These are phyloP conservation scores for Fraxinus cuspidata DNA, from an alignment of 257 asterid species.

Conservation along the genomic window DNA sequence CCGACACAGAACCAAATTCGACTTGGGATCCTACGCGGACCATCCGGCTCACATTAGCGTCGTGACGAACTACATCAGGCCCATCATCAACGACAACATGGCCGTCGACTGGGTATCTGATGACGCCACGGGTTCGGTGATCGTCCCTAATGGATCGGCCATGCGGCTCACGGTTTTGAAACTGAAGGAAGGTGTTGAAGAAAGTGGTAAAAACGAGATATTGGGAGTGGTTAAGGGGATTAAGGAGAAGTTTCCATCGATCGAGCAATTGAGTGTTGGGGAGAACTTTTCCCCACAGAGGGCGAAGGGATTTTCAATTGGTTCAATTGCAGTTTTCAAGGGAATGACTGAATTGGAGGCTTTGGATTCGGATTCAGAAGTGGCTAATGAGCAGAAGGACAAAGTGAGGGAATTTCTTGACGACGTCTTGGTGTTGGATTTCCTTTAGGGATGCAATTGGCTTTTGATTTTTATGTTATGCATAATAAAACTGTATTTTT, in stretches of 20 bases:
- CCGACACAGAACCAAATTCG: slow-evolving; percentile 67
- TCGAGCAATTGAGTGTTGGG: slow-evolving; percentile 69
- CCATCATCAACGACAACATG: slow-evolving; percentile 61
- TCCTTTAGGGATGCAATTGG: not conserved
- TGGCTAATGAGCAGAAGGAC: slow-evolving; percentile 55
- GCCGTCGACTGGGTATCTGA: slow-evolving; percentile 68
- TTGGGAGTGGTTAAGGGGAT: slow-evolving; percentile 47
- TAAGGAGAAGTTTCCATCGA: slow-evolving; percentile 45
- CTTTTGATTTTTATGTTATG: too few species aligned
- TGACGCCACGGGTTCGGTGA: slow-evolving; percentile 34
- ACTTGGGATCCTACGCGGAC: slow-evolving; percentile 54
- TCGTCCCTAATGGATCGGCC: slow-evolving; percentile 50
- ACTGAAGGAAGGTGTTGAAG: slow-evolving; percentile 54
- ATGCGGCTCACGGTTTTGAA: slow-evolving; percentile 55
- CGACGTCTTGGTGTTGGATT: slow-evolving; percentile 69
- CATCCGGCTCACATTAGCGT: slow-evolving; percentile 63
- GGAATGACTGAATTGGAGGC: slow-evolving; percentile 56
- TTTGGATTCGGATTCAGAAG: slow-evolving; percentile 51
- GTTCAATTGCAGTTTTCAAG: slow-evolving; percentile 65
- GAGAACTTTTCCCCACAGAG: slow-evolving; percentile 81
- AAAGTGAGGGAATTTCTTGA: slow-evolving; percentile 65
- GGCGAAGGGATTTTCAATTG: slow-evolving; percentile 79
- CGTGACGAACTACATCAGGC: slow-evolving; percentile 48
- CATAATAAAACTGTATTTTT: too few species aligned
- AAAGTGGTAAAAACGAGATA: slow-evolving; percentile 48